phyloP scores from a whole-genome alignment of 2,329 filamentous ascomycete species.

The Waltergamsia citrina region DNA sequence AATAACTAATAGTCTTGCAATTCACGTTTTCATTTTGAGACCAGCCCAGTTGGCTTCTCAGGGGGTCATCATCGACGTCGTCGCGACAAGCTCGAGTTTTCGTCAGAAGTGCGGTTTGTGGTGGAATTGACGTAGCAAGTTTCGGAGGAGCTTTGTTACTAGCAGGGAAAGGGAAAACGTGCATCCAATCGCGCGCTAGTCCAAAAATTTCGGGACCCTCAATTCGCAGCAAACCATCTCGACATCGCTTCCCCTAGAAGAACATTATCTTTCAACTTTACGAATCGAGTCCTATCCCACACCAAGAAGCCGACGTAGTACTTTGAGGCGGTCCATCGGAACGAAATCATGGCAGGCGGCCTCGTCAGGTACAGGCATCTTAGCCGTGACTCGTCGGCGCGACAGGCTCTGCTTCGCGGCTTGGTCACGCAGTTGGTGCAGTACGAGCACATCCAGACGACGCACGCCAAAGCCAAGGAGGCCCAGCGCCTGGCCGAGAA shows the following conservation, averaged over 20 bases:
- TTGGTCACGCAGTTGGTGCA: conserved; percentile 90
- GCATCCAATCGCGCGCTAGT: conserved; percentile 12
- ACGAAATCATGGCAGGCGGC: conserved; percentile 68
- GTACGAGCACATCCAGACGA: conserved; percentile 89
- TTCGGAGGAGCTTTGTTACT: no score
- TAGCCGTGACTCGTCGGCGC: conserved; percentile 74
- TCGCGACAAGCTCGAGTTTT: neutral
- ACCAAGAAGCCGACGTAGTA: neutral
- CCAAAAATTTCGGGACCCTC: conserved; percentile 19
- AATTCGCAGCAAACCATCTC: conserved; percentile 12
- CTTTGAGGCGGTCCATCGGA: no score
- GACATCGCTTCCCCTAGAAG: conserved; percentile 8
- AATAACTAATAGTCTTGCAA: no score
- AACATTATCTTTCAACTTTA: neutral
- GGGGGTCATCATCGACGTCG: neutral
- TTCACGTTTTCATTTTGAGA: no score
- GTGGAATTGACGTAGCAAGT: conserved; percentile 17
- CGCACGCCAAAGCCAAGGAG: conserved; percentile 95
- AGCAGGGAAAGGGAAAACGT: conserved; percentile 13
- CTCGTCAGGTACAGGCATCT: conserved; percentile 83
- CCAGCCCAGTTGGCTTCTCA: neutral
- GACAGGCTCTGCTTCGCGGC: conserved; percentile 88
- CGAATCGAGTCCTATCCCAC: neutral
- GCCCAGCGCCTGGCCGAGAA: conserved; percentile 89
- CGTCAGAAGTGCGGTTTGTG: conserved; percentile 12